Base-by-base conservation (phyloP, 805 yeast species). In the Torulaspora microellipsoides region DNA sequence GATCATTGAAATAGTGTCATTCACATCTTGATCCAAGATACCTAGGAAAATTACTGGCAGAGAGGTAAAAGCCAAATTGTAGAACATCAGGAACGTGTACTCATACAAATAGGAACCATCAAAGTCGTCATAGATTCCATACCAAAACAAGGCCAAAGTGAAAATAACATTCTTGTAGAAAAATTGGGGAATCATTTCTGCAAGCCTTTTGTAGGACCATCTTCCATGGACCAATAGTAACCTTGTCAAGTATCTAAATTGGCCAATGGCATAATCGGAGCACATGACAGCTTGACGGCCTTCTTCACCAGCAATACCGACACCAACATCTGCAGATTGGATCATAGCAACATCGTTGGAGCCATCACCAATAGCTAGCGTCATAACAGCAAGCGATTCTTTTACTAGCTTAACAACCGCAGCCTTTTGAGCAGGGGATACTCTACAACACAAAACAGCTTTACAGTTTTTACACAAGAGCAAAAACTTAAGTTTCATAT, bases 321-420 rank as follows among this genome's bases (percentile, higher is more conserved):
- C 85, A 57, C 95, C 95, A 36, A 85, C 83, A 65, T 85, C 82
- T 1, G 95, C 93, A 25, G 89, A 81, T 64, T 85, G 95, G 53
- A 85, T 85, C 95, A 85, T 85, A 10, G 95, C 90, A 49, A 85
- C 95, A 67, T 85, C 95, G 60, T 85, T 85, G 15, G 93, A 81
- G 43, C 95, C 95, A 66, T 85, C 95, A 53, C 95, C 95, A 60
- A 85, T 84, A 7, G 93, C 91, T 45, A 85, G 66, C 1, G 95
- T 85, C 90, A 85, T 85, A 25, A 85, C 95, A 50, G 79, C 80
- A 36, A 85, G 68, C 13, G 80, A 74, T 25, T 80, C 78, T 59
- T 83, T 85, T n/a, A 85, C 93, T 51, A 85, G 64, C 52, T 77
- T 80, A 25, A 85, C 91, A 44, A 85, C 91, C n/a, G 81, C 78